Base-by-base conservation (phyloP, 139 green algal species). In the Chlamydomonas incerta region DNA sequence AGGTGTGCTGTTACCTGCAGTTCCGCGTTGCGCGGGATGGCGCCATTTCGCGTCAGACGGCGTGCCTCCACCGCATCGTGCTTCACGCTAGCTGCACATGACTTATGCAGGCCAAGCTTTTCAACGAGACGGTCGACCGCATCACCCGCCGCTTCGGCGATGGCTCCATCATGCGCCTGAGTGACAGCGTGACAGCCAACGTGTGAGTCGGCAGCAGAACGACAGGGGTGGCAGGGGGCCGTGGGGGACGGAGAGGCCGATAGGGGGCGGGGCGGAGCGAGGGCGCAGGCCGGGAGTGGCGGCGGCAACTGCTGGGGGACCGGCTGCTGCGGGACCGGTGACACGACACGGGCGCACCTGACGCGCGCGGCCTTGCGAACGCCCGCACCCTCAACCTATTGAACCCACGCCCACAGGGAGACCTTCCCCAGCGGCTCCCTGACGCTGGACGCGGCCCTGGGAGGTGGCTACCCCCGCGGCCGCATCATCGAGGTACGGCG, bases 401-500 rank as follows among this genome's bases (percentile, higher is more conserved):
- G n/a, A n/a, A n/a, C n/a, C n/a, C n/a, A n/a, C n/a, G n/a, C n/a
- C 10, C 41, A 26, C 85, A 97, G 92, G 9, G 85, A 93, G 34
- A 94, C 81, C 35, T 94, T 93, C 29, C 89, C 96, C n/a, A 94
- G 71, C 46, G 96, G 97, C 52, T 94, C 94, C 63, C 87, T 99
- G 15, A 95, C 93, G 0, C 88, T 99, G 15, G 97, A 99, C 83
- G 80, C 93, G 28, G 96, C 96, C 0, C 87, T 98, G 26, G 96
- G 96, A 0, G 96, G 94, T 17, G 97, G 95, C 50, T 96, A 94
- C 72, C 96, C 96, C 20, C 94, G 90, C 65, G 97, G 96, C 6
- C 87, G 96, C 29, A 95, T 99, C 41, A 90, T 99, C 11, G 96
- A 99, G 93, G 95, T 97, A 74, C n/a, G 69, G 33, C 17, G 34